These are phyloP conservation scores for Tuber calosporum DNA, from an alignment of 495 filamentous ascomycete genomes.

Conservation along the genomic window DNA sequence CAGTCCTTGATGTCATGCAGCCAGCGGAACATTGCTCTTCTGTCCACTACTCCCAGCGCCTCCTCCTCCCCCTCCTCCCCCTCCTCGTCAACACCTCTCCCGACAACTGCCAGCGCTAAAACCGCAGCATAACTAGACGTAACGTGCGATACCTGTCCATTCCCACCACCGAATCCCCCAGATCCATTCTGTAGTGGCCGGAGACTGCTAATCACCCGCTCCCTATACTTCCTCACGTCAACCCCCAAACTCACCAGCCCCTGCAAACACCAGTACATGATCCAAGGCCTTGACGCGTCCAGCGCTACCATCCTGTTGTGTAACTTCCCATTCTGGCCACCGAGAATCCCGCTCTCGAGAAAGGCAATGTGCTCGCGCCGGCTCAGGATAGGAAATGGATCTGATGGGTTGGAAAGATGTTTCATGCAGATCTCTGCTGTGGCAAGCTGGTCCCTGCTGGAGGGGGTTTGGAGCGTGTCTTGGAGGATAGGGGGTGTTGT, in stretches of 20 bases:
- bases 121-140: slow-evolving; percentile 82
- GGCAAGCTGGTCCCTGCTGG: slow-evolving; percentile 59
- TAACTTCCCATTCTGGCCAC: slow-evolving; percentile 45
- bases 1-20: slow-evolving; percentile 72
- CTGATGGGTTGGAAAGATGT: slow-evolving; percentile 57
- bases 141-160: slow-evolving; percentile 77
- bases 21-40: slow-evolving; percentile 81
- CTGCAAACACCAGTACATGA: slow-evolving; percentile 81
- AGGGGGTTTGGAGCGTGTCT: slow-evolving; percentile 62
- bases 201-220: slow-evolving; percentile 63
- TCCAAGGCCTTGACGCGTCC: slow-evolving; percentile 85
- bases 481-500: slow-evolving; percentile 55
- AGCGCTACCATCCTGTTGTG: slow-evolving; percentile 58
- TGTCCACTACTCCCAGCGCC: slow-evolving; percentile 67
- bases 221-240: slow-evolving; percentile 62
- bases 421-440: slow-evolving; percentile 63
- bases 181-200: slow-evolving; percentile 68
- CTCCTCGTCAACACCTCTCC: slow-evolving; percentile 52
- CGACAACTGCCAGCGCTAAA: slow-evolving; percentile 67
- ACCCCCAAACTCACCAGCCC: slow-evolving; percentile 66
- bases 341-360: slow-evolving; percentile 57
- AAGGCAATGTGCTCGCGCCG: slow-evolving; percentile 68
- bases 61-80: slow-evolving; percentile 9
- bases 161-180: slow-evolving; percentile 92
- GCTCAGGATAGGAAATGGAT: slow-evolving; percentile 66